A percentile compares a stretch with the other conserved stretches of the same genome.
phyloP scores from a whole-genome alignment of 805 yeast genomes.

The Blastobotrys americana region DNA sequence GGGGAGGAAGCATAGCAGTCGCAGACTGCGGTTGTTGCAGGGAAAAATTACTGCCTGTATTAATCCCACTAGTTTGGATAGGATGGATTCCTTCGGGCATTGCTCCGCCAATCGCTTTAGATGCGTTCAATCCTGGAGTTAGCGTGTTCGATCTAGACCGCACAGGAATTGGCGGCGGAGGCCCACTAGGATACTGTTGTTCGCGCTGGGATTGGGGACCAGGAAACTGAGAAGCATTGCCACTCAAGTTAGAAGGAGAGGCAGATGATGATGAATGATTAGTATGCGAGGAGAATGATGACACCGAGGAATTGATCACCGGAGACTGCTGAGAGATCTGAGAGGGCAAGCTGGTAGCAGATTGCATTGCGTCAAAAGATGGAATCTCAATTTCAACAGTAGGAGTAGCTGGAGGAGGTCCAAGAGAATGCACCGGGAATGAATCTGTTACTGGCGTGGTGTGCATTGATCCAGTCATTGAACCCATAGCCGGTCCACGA shows the following conservation, averaged over 20 bases:
- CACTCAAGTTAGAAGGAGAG: conserved; percentile 11
- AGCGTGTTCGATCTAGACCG: conserved; percentile 6
- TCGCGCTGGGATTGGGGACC: conserved; percentile 9
- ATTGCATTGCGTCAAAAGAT: conserved; percentile 22
- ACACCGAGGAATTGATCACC: too few species aligned
- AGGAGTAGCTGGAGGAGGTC: conserved; percentile 15
- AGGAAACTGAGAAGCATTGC: conserved; percentile 16
- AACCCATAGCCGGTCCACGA: too few species aligned
- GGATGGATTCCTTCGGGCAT: too few species aligned
- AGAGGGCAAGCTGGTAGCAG: too few species aligned
- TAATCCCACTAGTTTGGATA: not conserved
- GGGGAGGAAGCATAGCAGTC: conserved; percentile 25
- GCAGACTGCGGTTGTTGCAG: not conserved
- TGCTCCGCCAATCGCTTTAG: too few species aligned
- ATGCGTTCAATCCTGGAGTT: not conserved
- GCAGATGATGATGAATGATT: conserved; percentile 18
- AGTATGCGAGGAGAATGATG: too few species aligned
- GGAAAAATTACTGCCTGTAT: too few species aligned
- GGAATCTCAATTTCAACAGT: conserved; percentile 27
- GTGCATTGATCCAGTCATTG: not conserved
- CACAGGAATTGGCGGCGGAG: conserved; percentile 13
- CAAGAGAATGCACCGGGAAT: conserved; percentile 24
- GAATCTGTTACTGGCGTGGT: conserved; percentile 13
- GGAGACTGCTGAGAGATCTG: too few species aligned
- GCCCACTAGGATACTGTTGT: conserved; percentile 6